Evolutionary conservation across 768 basidiomycete species (phyloP).

Genomic region (Dioszegia aurantiaca): DNA sequence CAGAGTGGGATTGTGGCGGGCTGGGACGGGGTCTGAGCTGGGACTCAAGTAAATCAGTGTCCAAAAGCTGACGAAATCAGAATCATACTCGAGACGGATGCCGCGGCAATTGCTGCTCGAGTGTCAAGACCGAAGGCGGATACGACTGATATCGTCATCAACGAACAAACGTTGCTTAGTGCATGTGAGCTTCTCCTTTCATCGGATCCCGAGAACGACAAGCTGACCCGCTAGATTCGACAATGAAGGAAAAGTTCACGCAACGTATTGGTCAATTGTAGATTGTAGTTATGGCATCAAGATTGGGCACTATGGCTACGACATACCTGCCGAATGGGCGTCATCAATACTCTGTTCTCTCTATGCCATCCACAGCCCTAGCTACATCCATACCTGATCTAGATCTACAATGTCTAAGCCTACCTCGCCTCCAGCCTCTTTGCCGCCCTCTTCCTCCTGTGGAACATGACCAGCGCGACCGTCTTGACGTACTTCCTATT

Average conservation of each 20-base stretch:
- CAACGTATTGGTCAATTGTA: slow-evolving; percentile 49
- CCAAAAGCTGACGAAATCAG: too few species aligned
- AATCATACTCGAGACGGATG: slow-evolving; percentile 94
- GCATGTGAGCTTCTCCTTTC: slow-evolving; percentile 64
- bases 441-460: slow-evolving; percentile 36
- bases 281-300: too few species aligned
- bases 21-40: too few species aligned
- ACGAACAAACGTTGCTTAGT: slow-evolving; percentile 92
- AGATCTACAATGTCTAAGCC: background rate
- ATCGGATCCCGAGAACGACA: background rate
- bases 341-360: too few species aligned
- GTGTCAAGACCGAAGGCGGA: slow-evolving; percentile 91
- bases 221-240: slow-evolving; percentile 39
- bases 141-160: slow-evolving; percentile 93
- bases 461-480: slow-evolving; percentile 45
- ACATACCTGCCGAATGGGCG: too few species aligned
- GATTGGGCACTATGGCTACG: too few species aligned
- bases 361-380: too few species aligned
- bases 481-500: slow-evolving; percentile 41
- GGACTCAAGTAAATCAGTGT: too few species aligned
- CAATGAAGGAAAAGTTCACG: slow-evolving; percentile 47
- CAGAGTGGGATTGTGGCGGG: too few species aligned
- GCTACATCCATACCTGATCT: background rate
- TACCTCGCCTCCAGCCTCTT: slow-evolving; percentile 6
- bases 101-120: slow-evolving; percentile 88